These are phyloP conservation scores for Lichtheimia ornata DNA, from an alignment of 371 early-diverging fungal genomes.

Conservation along the genomic window DNA sequence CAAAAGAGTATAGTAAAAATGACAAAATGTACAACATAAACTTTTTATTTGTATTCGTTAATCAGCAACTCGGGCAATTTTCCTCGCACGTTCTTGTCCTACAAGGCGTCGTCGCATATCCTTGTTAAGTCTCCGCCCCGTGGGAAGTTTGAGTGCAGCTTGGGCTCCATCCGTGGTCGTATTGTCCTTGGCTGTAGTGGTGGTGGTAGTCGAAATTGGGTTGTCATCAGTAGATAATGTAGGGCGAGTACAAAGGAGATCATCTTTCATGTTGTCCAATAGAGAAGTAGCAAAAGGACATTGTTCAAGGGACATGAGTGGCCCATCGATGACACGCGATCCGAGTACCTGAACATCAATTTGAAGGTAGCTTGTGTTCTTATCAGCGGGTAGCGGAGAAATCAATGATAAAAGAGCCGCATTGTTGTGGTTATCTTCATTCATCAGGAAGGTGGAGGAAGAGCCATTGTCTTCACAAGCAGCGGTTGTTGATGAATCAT, in stretches of 20 bases:
- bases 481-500: background rate
- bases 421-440: background rate
- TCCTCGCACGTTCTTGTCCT: slow-evolving; percentile 19
- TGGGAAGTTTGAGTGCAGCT: background rate
- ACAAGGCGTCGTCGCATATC: slow-evolving; percentile 22
- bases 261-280: slow-evolving; percentile 17
- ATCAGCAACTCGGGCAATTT: slow-evolving; percentile 17
- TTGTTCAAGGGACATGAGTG: slow-evolving; percentile 29
- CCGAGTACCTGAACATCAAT: slow-evolving; percentile 49
- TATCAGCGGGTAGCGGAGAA: slow-evolving; percentile 24
- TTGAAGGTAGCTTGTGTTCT: slow-evolving; percentile 24
- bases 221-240: background rate
- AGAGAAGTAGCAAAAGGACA: slow-evolving; percentile 22
- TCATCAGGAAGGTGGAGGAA: background rate
- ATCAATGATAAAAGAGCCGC: slow-evolving; percentile 25
- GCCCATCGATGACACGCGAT: slow-evolving; percentile 36
- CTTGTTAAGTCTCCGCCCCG: slow-evolving; percentile 15
- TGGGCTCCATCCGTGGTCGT: background rate
- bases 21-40: too few species aligned
- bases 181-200: background rate
- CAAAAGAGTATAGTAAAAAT: too few species aligned
- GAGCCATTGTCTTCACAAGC: background rate
- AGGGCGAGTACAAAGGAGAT: slow-evolving; percentile 9
- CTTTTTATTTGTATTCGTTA: slow-evolving; percentile 3
- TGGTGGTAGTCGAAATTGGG: background rate